Base-by-base conservation (phyloP, 1,284 basidiomycete genomes). In the Ganoderma boninense region DNA sequence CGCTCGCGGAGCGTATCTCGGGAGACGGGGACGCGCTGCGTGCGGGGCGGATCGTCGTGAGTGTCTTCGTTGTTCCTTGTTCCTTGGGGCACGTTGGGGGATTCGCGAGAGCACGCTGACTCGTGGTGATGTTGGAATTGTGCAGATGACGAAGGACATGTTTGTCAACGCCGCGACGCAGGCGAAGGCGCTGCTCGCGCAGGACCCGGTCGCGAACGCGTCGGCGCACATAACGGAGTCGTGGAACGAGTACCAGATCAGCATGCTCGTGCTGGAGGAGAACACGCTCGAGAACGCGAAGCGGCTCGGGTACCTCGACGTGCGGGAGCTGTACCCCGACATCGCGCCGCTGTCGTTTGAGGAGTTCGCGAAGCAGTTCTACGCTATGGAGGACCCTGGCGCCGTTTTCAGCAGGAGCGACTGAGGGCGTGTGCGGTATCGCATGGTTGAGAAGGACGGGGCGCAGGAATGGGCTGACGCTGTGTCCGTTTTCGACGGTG, bases 281-380 rank as follows among this genome's bases (percentile, higher is more conserved):
- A 63, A 63, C 67, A 69, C 75, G 11, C 56, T 78, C 11, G 76
- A 72, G 64, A 75, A 74, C 60, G 77, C 77, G 29, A 75, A 75
- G 69, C 49, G 62, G 43, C 65, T 73, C 7, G 77, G 77, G 23
- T 75, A 75, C 29, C 70, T 79, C 13, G 75, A 77, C 54, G 76
- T 69, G 35, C 64, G 69, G 44, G 74, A 76, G 66, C 67, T 79
- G 35, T 79, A 79, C 49, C 74, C 76, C 3, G 77, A 77, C 59
- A 63, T 73, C 20, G 57, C 69, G n/a, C 67, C 65, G 43, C 62
- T 29, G 5, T 69, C 63, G 13, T 42, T 79, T 14, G 73, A 73
- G 68, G 73, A 78, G 14, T 75, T 52, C 38, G 74, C 73, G 42
- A 69, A 69, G 65, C 56, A 65, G 62, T 77, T 69, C 42, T 77